Conservation (phyloP, 106 monocot species). For the Platanthera guangdongensis region DNA sequence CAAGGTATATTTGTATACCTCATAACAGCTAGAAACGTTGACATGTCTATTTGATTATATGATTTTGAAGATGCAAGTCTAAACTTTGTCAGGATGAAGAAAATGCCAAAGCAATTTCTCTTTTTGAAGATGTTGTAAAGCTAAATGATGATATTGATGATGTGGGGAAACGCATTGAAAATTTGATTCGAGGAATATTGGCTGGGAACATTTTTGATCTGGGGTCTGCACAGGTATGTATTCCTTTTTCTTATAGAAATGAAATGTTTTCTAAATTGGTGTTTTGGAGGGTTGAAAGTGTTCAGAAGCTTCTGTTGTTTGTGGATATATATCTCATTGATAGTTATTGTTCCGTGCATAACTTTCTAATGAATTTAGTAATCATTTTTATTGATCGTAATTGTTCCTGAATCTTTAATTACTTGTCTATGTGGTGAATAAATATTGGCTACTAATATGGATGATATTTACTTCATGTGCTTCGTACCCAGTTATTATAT, state of each 20-base stretch:
- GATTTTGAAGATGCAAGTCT: not conserved
- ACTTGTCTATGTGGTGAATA: too few relatives aligned
- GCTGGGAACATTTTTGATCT: constrained; percentile 96
- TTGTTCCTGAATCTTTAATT: too few relatives aligned
- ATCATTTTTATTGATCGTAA: too few relatives aligned
- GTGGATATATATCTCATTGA: too few relatives aligned
- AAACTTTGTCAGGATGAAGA: constrained; percentile 63
- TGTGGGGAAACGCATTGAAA: constrained; percentile 59
- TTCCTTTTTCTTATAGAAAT: not conserved
- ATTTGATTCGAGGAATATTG: constrained; percentile 75
- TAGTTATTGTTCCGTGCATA: too few relatives aligned
- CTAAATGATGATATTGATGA: constrained; percentile 88
- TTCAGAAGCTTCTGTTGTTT: too few relatives aligned
- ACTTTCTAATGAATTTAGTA: too few relatives aligned
- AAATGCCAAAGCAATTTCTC: constrained; percentile 87
- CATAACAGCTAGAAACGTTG: not conserved
- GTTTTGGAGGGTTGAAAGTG: too few relatives aligned
- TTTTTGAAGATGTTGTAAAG: constrained; percentile 55
- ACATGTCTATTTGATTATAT: not conserved
- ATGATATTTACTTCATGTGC: too few relatives aligned
- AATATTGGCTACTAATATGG: too few relatives aligned
- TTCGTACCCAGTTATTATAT: too few relatives aligned
- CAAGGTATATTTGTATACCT: constrained; percentile 41
- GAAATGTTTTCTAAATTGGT: too few relatives aligned
- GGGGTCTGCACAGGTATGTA: constrained; percentile 77